These are phyloP conservation scores for Ephemerocybe angulata DNA, from an alignment of 768 basidiomycete genomes.

Conservation along the genomic window DNA sequence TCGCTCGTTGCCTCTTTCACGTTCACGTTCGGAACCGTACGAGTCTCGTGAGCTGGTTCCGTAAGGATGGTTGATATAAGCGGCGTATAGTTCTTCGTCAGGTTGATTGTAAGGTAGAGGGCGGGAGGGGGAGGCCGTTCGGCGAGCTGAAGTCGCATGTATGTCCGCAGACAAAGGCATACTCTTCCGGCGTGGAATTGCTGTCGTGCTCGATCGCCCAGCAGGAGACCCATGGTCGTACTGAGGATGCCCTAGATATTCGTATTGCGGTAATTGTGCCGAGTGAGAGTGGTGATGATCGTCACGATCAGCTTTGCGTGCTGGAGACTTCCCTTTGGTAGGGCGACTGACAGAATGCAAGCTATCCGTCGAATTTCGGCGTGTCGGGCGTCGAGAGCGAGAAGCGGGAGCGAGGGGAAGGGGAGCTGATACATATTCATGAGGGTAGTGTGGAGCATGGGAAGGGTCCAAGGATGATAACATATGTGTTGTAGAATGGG, in stretches of 20 bases:
- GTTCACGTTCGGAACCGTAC: conserved; percentile 5
- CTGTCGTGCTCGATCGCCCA: not conserved
- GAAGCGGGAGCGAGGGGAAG: conserved; percentile 22
- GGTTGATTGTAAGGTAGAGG: not conserved
- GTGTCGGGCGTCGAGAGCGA: conserved; percentile 16
- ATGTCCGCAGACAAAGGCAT: conserved; percentile 36
- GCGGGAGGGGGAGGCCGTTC: not conserved
- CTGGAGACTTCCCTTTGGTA: conserved; percentile 17
- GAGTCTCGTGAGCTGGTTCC: conserved; percentile 7
- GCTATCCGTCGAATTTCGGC: conserved; percentile 23
- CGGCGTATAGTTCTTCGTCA: conserved; percentile 5
- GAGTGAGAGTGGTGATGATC: conserved; percentile 1
- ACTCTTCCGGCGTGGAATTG: conserved; percentile 44
- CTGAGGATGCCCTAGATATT: conserved; percentile 8
- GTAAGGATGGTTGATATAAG: conserved; percentile 8
- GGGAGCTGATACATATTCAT: conserved; percentile 23
- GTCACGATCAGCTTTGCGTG: not conserved
- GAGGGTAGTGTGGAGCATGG: not conserved
- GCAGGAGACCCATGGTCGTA: too few species aligned
- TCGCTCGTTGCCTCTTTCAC: conserved; percentile 2
- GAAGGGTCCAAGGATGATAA: conserved; percentile 24
- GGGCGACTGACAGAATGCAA: conserved; percentile 17
- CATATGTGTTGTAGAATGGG: conserved; percentile 18
- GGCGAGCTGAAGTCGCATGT: not conserved
- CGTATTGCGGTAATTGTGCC: conserved; percentile 11